Evolutionary conservation across 2,329 filamentous ascomycete genomes (phyloP), one percentile per base, ranked within the genome.

Genomic region (Xylaria hypoxylon): DNA sequence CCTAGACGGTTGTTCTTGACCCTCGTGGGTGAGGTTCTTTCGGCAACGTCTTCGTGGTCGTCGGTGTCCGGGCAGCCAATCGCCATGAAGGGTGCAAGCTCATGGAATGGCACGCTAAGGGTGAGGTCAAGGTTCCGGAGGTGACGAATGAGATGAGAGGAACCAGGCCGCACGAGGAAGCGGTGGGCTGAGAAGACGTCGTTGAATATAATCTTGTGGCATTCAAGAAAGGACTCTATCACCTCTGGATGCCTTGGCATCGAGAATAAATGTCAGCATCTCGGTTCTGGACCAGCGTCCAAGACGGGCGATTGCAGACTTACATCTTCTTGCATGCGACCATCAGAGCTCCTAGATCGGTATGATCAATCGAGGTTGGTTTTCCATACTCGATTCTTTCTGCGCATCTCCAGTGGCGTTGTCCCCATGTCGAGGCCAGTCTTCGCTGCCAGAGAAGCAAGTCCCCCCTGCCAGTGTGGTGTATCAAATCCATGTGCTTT

Each of bases 321-420:
- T 68, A 75, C 76, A 78, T 77, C 57, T 70, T 73, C 53, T 76
- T 78, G 59, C 76, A 77, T 17, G 73, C 69, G 11, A 75, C 55
- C 71, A 78, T 75, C 69, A 76, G 68, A 19, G 73, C 70, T 15
- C 70, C 68, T 22, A 77, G 71, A 38, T 73, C 67, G 10, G 72
- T 75, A 22, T 60, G 70, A 33, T 76, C 72, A 26, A 76, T 71
- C 10, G 69, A 65, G 15, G 67, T 68, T 13, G 69, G 68, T 22
- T 62, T 66, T 2, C 66, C 71, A 55, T 73, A 69, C 19, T 73
- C 59, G 13, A 75, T 35, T 52, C 75, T 70, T 52, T 77, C 74
- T 45, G 73, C 71, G 59, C 76, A 78, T 62, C 76, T 70, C 76
- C 76, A 78, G 51, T 78, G 76, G 6, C 76, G 75, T n/a, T 62